Evolutionary conservation across 495 filamentous ascomycete genomes (phyloP), one percentile per base, ranked within the genome.

Genomic region (Letharia lupina): DNA sequence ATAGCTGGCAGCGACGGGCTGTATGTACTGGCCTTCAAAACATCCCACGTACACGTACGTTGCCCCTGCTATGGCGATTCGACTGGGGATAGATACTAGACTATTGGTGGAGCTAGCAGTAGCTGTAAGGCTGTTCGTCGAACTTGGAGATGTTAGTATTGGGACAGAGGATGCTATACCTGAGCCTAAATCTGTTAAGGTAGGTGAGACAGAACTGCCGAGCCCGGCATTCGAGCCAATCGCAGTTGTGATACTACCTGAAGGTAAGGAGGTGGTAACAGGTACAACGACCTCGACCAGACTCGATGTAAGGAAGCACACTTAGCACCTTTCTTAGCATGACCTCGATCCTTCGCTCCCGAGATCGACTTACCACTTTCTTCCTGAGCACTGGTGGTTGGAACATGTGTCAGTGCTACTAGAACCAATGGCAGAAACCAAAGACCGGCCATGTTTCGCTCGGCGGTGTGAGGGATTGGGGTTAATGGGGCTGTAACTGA

Each of bases 21-120:
- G 4, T 16, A 57, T 57, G 54, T 57, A 57, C 16, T 57, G 15
- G 54, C 54, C 54, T 57, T 57, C 54, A 12, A 18, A 57, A 57
- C 54, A 57, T 37, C 54, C 54, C 7, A 20, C 54, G 54, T 57
- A 57, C 54, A 57, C 31, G 33, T 57, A 57, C 3, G 28, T 15
- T 20, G 54, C 54, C 3, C 54, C 54, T 11, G 0, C 13, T 8
- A 37, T 37, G 33, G 33, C 1, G 0, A 57, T 8, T 9, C 3
- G 1, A 20, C 1, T 18, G 18, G 54, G 54, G 54, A 56, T 56
- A 6, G 7, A 10, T 4, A 10, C 31, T 4, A 13, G 52, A 10
- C 13, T 3, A 15, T 28, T 15, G 10, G 23, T 10, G 5, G 10
- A 31, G 4, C 40, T 42, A 42, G 50, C 13, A 54, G 28, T 1